These are phyloP conservation scores for Colletotrichum musae DNA, from an alignment of 2,329 filamentous ascomycete species.

Conservation along the genomic window DNA sequence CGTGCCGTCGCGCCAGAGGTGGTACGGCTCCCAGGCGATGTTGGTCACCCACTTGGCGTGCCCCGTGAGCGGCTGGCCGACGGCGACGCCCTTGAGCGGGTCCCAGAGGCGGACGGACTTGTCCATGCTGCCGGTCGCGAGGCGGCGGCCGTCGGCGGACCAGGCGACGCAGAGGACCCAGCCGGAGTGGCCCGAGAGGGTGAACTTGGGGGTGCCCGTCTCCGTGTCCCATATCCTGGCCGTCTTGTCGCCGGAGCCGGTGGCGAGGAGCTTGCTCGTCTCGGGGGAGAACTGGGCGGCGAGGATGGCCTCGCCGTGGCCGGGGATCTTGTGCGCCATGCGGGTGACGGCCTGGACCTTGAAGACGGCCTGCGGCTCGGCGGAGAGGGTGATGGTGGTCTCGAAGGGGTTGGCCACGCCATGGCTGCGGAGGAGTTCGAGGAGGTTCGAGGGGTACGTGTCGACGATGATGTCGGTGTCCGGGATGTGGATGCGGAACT, in stretches of 20 bases:
- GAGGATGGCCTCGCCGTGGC: constrained; percentile 93
- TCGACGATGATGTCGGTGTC: constrained; percentile 67
- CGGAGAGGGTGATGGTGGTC: constrained; percentile 68
- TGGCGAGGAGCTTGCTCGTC: constrained; percentile 83
- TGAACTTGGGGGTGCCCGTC: constrained; percentile 89
- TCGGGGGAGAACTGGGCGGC: constrained; percentile 88
- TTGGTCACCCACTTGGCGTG: constrained; percentile 92
- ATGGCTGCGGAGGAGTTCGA: constrained; percentile 68
- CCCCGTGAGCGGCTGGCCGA: constrained; percentile 81
- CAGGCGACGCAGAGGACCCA: constrained; percentile 93
- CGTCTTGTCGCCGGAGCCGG: constrained; percentile 91
- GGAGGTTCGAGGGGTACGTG: constrained; percentile 69
- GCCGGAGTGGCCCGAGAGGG: constrained; percentile 86
- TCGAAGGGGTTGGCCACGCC: constrained; percentile 72
- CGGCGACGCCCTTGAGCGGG: constrained; percentile 81
- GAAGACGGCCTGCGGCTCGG: constrained; percentile 91
- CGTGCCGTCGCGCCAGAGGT: constrained; percentile 81
- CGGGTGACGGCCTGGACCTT: constrained; percentile 92
- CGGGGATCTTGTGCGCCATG: constrained; percentile 89
- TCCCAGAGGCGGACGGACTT: constrained; percentile 94
- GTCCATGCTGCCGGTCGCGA: constrained; percentile 95
- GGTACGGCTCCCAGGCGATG: constrained; percentile 90
- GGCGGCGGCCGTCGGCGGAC: constrained; percentile 84
- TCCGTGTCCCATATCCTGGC: constrained; percentile 96
- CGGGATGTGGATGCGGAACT: constrained; percentile 72